phyloP scores from a whole-genome alignment of 352 stramenopile species.

The Sclerospora graminicola region DNA sequence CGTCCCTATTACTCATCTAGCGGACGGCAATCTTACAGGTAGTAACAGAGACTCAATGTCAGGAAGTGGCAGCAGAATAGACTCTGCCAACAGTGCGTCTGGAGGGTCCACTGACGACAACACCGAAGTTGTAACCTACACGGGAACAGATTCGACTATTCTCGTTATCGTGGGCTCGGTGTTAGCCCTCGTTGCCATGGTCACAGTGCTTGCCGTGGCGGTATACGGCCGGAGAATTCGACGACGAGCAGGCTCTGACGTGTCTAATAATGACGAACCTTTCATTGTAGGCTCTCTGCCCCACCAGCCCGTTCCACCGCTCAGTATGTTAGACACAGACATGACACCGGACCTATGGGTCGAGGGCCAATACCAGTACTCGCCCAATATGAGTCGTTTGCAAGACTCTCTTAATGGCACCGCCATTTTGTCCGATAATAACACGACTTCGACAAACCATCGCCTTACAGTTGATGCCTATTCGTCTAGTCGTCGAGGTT shows the following conservation, averaged over 20 bases:
- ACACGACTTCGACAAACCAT: conserved; percentile 16
- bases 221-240: conserved; percentile 19
- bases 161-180: conserved; percentile 20
- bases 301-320: conserved; percentile 13
- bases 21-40: not conserved
- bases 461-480: conserved; percentile 25
- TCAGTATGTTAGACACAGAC: conserved; percentile 22
- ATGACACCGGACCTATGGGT: conserved; percentile 24
- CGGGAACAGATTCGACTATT: conserved; percentile 10
- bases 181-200: conserved; percentile 15
- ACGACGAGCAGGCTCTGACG: conserved; percentile 10
- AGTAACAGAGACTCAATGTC: conserved; percentile 10
- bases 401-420: conserved; percentile 23
- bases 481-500: conserved; percentile 10
- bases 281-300: conserved; percentile 21
- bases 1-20: conserved; percentile 14
- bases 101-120: conserved; percentile 15
- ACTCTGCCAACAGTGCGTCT: conserved; percentile 12
- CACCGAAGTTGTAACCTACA: conserved; percentile 5
- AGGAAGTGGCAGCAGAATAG: conserved; percentile 2
- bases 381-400: conserved; percentile 19
- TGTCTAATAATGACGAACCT: conserved; percentile 8
- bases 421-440: conserved; percentile 29
- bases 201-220: conserved; percentile 17
- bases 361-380: conserved; percentile 24